Evolutionary conservation across 805 yeast genomes (phyloP).

Genomic region (Kurtzmaniella cleridarum): DNA sequence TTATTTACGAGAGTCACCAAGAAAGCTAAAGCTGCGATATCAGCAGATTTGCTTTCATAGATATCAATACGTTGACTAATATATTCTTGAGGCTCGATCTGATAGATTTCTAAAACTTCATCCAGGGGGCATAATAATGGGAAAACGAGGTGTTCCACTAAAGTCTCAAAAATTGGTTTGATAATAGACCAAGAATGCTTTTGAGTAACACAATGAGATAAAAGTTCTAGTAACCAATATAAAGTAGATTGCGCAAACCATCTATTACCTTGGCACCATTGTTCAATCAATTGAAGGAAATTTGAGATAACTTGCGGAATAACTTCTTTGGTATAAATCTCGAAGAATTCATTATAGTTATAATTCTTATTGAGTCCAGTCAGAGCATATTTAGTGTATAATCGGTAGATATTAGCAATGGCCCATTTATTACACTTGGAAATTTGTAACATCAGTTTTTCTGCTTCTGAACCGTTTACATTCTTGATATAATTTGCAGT

Average conservation of each 20-base stretch:
- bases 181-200: constrained; percentile 60
- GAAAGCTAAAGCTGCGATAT: constrained; percentile 72
- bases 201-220: constrained; percentile 53
- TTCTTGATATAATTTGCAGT: constrained; percentile 50
- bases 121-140: constrained; percentile 71
- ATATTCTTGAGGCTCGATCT: constrained; percentile 84
- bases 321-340: constrained; percentile 48
- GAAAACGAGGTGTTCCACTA: constrained; percentile 67
- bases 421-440: constrained; percentile 75
- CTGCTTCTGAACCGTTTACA: constrained; percentile 41
- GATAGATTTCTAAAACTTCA: constrained; percentile 66
- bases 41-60: constrained; percentile 57
- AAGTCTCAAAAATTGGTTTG: constrained; percentile 56
- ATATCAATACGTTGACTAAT: constrained; percentile 59
- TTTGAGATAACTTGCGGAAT: constrained; percentile 69
- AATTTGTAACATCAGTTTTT: constrained; percentile 59
- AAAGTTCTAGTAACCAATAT: constrained; percentile 48
- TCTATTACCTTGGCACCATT: constrained; percentile 59
- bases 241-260: constrained; percentile 71
- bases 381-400: constrained; percentile 69
- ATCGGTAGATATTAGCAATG: constrained; percentile 65
- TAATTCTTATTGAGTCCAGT: constrained; percentile 39
- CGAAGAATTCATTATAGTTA: constrained; percentile 57
- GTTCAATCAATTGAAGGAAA: constrained; percentile 60
- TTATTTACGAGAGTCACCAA: constrained; percentile 68